These are phyloP conservation scores for Candida nemodendra DNA, from an alignment of 805 yeast species.

Conservation along the genomic window DNA sequence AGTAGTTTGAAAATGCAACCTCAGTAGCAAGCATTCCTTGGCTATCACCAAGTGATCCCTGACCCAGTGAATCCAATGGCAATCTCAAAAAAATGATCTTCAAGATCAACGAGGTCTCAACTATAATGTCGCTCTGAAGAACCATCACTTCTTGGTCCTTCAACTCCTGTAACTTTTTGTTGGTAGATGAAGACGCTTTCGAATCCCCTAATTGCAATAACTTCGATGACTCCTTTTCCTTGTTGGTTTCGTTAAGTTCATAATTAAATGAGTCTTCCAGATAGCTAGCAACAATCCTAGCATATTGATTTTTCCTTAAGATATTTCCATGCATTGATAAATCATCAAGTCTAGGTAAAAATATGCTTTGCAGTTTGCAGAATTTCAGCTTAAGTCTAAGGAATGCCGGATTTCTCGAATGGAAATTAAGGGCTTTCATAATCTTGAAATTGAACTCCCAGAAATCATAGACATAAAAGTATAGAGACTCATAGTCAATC, in stretches of 20 bases:
- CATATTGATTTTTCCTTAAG: constrained; percentile 31
- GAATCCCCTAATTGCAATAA: constrained; percentile 10
- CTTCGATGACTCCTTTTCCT: constrained; percentile 33
- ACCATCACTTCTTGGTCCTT: constrained; percentile 27
- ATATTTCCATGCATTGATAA: constrained; percentile 31
- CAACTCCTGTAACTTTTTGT: constrained; percentile 15
- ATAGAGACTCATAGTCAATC: constrained; percentile 26
- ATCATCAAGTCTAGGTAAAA: constrained; percentile 27
- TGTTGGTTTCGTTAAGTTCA: constrained; percentile 11
- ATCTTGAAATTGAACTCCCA: constrained; percentile 28
- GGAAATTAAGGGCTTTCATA: constrained; percentile 21
- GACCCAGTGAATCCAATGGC: constrained; percentile 58
- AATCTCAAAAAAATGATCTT: constrained; percentile 54
- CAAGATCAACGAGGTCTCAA: constrained; percentile 59
- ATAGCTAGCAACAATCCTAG: constrained; percentile 33
- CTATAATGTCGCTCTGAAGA: constrained; percentile 29
- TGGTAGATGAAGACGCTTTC: constrained; percentile 3
- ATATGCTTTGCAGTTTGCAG: constrained; percentile 31
- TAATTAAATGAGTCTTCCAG: constrained; percentile 33
- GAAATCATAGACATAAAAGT: constrained; percentile 25
- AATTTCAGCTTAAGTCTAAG: constrained; percentile 31
- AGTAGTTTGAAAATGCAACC: constrained; percentile 67
- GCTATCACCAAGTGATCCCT: constrained; percentile 34
- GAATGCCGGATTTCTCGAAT: constrained; percentile 22
- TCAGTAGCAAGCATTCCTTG: constrained; percentile 34